Base-by-base conservation (phyloP, 108 stramenopile species). In the Mayamaea pseudoterrestris region DNA sequence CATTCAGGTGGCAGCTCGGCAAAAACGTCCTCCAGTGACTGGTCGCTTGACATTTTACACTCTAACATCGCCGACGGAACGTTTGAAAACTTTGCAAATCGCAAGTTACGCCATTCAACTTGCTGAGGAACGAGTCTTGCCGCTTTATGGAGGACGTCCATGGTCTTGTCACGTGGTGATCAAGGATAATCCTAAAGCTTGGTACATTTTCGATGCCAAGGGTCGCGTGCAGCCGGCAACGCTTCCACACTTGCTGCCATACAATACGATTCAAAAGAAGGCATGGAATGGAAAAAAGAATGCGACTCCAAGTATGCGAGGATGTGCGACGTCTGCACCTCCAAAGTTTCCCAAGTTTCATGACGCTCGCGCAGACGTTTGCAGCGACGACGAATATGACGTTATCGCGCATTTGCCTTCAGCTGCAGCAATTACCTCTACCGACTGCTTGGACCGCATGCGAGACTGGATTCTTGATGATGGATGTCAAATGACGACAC, bases 81-180 rank as follows among this genome's bases (percentile, higher is more conserved):
- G n/a, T n/a, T n/a, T n/a, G n/a, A n/a, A n/a, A n/a, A n/a, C n/a
- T n/a, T n/a, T n/a, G n/a, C n/a, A n/a, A n/a, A n/a, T n/a, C n/a
- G n/a, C n/a, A n/a, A n/a, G n/a, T n/a, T n/a, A n/a, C n/a, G n/a
- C n/a, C n/a, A n/a, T n/a, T n/a, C n/a, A n/a, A n/a, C n/a, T n/a
- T n/a, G n/a, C n/a, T n/a, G 53, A 54, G 21, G 34, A 30, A 11
- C 31, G 60, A n/a, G 59, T 77, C 14, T 48, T 88, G 23, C 86
- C 86, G 1, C 73, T 63, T 37, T 74, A 75, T 35, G 86, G 86
- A 17, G 76, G 76, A 12, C 60, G 83, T 18, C 78, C 74, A 25
- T 88, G 86, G 86, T 70, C 74, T 52, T 63, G 61, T 27, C 44
- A 22, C 27, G 50, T 57, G 21, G 26, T 49, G 34, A 47, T 35